Conservation (phyloP, 441 rosid genomes). For the Caryocar brasiliense region DNA sequence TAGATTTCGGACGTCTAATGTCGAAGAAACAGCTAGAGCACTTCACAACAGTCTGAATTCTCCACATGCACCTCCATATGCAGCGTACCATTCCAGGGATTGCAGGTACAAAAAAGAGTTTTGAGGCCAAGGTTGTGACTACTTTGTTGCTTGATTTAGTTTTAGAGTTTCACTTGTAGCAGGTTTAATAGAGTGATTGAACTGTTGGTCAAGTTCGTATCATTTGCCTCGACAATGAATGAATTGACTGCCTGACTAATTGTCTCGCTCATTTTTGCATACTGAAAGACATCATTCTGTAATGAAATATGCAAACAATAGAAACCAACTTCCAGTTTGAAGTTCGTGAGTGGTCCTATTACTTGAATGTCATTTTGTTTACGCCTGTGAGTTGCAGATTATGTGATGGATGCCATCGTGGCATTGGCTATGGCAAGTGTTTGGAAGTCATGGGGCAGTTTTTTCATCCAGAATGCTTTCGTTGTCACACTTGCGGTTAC, state of each 20-base stretch:
- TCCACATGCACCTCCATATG: conserved; percentile 42
- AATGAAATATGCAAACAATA: not conserved
- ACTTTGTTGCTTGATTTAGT: not conserved
- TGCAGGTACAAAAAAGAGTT: conserved; percentile 40
- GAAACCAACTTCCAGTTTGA: not conserved
- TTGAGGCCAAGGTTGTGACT: not conserved
- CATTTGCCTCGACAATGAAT: too few species aligned
- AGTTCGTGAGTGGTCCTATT: not conserved
- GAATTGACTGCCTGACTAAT: too few species aligned
- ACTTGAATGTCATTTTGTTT: not conserved
- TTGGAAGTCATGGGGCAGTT: conserved; percentile 72
- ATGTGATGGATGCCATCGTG: conserved; percentile 60
- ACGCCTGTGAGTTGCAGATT: conserved; percentile 29
- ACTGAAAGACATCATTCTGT: not conserved
- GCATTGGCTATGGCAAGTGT: conserved; percentile 61
- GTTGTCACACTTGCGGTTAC: conserved; percentile 49
- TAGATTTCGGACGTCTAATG: conserved; percentile 36
- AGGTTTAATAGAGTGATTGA: too few species aligned
- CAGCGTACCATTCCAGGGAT: conserved; percentile 25
- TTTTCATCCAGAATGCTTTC: conserved; percentile 83
- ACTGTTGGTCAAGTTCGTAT: too few species aligned
- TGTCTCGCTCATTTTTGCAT: too few species aligned
- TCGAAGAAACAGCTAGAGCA: conserved; percentile 39
- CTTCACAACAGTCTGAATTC: conserved; percentile 31
- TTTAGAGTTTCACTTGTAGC: too few species aligned